A percentile compares a stretch with the other conserved stretches of the same genome.
Conservation (phyloP, 2,329 filamentous ascomycete genomes). For the Neonectria ditissima region DNA sequence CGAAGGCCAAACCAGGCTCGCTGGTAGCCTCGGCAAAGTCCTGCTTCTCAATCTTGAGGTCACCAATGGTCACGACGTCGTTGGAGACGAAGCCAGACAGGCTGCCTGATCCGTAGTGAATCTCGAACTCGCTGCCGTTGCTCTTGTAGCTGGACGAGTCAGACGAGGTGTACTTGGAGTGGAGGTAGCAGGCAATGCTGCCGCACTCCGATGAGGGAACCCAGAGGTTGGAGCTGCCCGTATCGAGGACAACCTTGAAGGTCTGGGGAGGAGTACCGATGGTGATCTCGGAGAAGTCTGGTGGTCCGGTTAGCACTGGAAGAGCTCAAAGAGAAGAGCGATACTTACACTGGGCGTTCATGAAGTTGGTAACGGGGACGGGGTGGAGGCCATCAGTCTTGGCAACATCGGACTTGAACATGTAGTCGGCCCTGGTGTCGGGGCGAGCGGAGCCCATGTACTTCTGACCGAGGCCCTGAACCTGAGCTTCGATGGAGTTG, state of each 20-base stretch:
- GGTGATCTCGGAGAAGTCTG: slow-evolving; percentile 97
- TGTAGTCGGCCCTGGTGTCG: slow-evolving; percentile 75
- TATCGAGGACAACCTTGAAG: slow-evolving; percentile 99
- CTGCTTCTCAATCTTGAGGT: slow-evolving; percentile 88
- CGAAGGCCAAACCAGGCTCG: slow-evolving; percentile 96
- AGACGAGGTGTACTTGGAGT: slow-evolving; percentile 95
- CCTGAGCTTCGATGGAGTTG: slow-evolving; percentile 83
- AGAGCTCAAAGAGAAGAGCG: not conserved
- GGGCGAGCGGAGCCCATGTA: slow-evolving; percentile 83
- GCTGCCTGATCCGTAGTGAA: slow-evolving; percentile 94
- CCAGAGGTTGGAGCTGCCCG: slow-evolving; percentile 99
- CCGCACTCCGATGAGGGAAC: slow-evolving; percentile 90
- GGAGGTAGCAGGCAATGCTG: slow-evolving; percentile 98
- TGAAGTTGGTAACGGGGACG: slow-evolving; percentile 94
- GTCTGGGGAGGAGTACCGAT: slow-evolving; percentile 91
- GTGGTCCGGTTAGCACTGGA: slow-evolving; percentile 28
- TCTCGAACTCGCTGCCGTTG: slow-evolving; percentile 93
- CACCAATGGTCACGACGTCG: slow-evolving; percentile 87
- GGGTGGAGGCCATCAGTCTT: slow-evolving; percentile 77
- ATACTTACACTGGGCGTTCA: slow-evolving; percentile 95
- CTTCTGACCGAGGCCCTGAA: slow-evolving; percentile 90
- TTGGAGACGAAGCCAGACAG: slow-evolving; percentile 94
- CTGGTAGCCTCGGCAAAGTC: slow-evolving; percentile 96
- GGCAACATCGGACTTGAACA: slow-evolving; percentile 82
- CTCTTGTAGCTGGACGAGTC: slow-evolving; percentile 91